Conservation (phyloP, 345 rosid species). For the Arabis alpina region DNA sequence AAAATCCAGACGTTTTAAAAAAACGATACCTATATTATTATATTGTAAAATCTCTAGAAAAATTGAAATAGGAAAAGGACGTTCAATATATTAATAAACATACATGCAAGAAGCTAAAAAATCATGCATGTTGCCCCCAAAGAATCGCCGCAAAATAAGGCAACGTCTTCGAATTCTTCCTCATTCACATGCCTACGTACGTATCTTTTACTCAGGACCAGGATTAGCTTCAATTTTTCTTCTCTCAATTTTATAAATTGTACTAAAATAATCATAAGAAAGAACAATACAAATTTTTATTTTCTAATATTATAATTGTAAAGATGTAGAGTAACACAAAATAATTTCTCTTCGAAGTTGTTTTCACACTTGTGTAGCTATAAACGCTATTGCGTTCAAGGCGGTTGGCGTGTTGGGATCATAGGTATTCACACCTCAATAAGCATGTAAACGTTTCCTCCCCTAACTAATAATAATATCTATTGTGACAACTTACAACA, state of each 20-base stretch:
- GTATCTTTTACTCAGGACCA: slow-evolving; percentile 24
- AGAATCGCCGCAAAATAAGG: slow-evolving; percentile 68
- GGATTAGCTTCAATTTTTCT: slow-evolving; percentile 29
- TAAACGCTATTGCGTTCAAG: neutral
- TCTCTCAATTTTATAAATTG: slow-evolving; percentile 12
- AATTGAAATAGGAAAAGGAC: neutral
- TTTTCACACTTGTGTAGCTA: neutral
- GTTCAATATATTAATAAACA: neutral
- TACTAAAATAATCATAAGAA: slow-evolving; percentile 3
- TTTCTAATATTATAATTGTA: neutral
- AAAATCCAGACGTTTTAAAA: no score
- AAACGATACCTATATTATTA: neutral
- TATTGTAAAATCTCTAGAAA: slow-evolving; percentile 10
- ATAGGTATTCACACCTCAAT: neutral
- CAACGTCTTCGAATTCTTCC: slow-evolving; percentile 56
- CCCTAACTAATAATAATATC: neutral
- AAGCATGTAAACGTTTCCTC: neutral
- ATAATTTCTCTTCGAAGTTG: neutral
- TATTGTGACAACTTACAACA: neutral
- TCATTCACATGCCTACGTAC: slow-evolving; percentile 47
- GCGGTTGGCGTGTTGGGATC: slow-evolving; percentile 5
- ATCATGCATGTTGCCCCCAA: slow-evolving; percentile 45
- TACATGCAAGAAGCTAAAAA: slow-evolving; percentile 38
- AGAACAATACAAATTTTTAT: neutral
- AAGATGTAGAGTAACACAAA: neutral